Evolutionary conservation across 2,329 filamentous ascomycete species (phyloP).

Genomic region (Aspergillus ustus): DNA sequence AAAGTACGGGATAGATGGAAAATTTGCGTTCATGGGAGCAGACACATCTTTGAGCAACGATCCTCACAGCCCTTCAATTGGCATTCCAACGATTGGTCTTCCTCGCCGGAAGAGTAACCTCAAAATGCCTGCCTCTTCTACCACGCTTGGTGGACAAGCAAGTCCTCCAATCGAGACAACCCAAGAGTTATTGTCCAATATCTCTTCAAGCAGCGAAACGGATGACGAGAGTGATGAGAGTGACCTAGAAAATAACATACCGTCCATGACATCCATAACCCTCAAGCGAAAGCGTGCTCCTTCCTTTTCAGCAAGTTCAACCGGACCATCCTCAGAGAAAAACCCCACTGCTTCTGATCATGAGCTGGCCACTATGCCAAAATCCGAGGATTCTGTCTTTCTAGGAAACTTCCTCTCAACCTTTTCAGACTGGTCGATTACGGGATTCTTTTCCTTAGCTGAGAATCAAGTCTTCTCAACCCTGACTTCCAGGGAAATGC

Average conservation of each 20-base stretch:
- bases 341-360: constrained; percentile 26
- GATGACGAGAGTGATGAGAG: constrained; percentile 36
- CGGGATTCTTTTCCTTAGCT: constrained; percentile 44
- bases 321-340: constrained; percentile 36
- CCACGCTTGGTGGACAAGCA: constrained; percentile 9
- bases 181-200: constrained; percentile 25
- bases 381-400: constrained; percentile 41
- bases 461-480: constrained; percentile 38
- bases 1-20: constrained; percentile 57
- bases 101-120: constrained; percentile 30
- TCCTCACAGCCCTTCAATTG: constrained; percentile 17
- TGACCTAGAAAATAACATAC: constrained; percentile 26
- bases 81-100: constrained; percentile 47
- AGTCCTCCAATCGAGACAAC: constrained; percentile 17
- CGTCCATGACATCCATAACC: constrained; percentile 25
- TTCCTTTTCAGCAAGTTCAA: constrained; percentile 37
- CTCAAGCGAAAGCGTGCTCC: constrained; percentile 42
- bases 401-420: constrained; percentile 45
- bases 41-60: constrained; percentile 13
- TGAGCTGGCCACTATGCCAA: constrained; percentile 19
- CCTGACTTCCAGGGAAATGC: constrained; percentile 40
- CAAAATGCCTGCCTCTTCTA: constrained; percentile 11
- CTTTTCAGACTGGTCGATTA: constrained; percentile 46
- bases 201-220: constrained; percentile 33
- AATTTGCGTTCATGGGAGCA: constrained; percentile 45